Conservation (phyloP, 164 flowering plant species). For the Stephania cephalantha region DNA sequence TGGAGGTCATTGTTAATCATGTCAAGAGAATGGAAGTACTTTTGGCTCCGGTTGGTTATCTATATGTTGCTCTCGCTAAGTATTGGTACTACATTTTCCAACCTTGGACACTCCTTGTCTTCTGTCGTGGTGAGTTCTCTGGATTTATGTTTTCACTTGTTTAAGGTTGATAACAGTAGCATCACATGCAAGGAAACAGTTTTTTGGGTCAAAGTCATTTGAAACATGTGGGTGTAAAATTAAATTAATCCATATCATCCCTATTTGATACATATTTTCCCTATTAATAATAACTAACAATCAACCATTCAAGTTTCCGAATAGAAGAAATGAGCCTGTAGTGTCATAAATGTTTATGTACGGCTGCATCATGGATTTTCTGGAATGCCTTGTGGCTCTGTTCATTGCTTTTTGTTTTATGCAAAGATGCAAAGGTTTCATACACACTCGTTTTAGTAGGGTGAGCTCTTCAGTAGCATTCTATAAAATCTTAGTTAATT, state of each 20-base stretch:
- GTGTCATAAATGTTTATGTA: background rate
- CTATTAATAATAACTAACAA: background rate
- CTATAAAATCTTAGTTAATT: background rate
- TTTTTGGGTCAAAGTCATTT: background rate
- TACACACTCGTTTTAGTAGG: background rate
- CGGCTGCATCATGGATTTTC: background rate
- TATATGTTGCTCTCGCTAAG: conserved; percentile 68
- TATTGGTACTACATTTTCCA: conserved; percentile 81
- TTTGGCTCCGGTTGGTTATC: conserved; percentile 87
- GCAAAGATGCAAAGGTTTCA: background rate
- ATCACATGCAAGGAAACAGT: background rate
- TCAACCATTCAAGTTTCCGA: background rate
- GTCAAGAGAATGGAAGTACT: conserved; percentile 99
- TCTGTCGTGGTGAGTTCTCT: conserved; percentile 75
- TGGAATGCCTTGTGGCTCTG: background rate
- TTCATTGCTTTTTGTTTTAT: background rate
- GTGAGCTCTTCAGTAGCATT: background rate
- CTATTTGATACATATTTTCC: background rate
- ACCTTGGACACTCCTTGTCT: conserved; percentile 84
- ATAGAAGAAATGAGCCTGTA: background rate
- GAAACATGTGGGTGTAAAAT: background rate
- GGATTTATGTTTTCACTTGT: background rate
- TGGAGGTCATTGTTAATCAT: conserved; percentile 91
- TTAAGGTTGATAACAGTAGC: background rate
- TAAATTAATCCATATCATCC: background rate